Evolutionary conservation across 371 early-diverging fungal species (phyloP), one percentile per base, ranked within the genome.

Genomic region (Rhizopus stolonifer): DNA sequence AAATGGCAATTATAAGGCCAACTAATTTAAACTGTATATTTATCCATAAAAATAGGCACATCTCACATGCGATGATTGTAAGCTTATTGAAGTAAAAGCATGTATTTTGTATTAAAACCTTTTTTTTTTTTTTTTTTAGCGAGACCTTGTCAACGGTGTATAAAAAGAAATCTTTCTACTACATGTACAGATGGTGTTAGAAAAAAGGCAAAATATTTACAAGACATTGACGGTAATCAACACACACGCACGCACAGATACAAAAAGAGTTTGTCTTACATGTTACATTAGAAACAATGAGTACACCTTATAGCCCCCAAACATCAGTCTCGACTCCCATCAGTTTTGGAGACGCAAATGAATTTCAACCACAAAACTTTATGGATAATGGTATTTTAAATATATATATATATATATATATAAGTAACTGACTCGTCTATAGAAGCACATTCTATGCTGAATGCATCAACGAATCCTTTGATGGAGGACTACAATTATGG

Each of bases 181-280:
- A 77, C 86, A 1, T 92, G 93, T 60, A 74, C 80, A 1, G 91
- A 91, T 55, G 93, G 91, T 10, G 67, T 77, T 34, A 75, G 93
- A 36, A 91, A 91, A 57, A 85, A 82, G 63, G 92, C 94, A 39
- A 93, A 93, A 70, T 92, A 93, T 54, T 70, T 93, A 46, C 75
- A 80, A 49, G 86, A 86, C 13, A 64, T 65, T 34, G 61, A 69
- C 46, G 72, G 57, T 55, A 56, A 26, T 11, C 21, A 19, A 36
- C 0, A 29, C 9, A 29, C 9, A 29, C 2, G 6, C 11, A 29
- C n/a, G n/a, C n/a, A n/a, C n/a, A 38, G 17, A 38, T n/a, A 21
- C 10, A 42, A 42, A 19, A 19, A 42, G 17, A 5, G 13, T 4
- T 1, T 50, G 15, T 29, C 10, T 8, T 13, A 34, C 18, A n/a